These are phyloP conservation scores for Combretum micranthum DNA, from an alignment of 345 rosid genomes.

Conservation along the genomic window DNA sequence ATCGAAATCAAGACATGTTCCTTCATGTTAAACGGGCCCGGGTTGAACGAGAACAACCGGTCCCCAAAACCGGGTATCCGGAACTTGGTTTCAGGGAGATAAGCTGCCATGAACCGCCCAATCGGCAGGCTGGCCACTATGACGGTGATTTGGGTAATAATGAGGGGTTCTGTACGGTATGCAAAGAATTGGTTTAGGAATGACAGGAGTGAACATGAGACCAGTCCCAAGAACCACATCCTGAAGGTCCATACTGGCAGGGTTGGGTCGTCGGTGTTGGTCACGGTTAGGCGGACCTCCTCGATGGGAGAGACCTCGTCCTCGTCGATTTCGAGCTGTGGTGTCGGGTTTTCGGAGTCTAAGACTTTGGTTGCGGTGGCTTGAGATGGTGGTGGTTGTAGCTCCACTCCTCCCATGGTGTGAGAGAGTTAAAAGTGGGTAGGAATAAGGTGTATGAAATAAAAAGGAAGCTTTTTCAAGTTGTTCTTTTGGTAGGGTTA, in stretches of 20 bases:
- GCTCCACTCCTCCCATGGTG: slow-evolving; percentile 26
- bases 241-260: slow-evolving; percentile 87
- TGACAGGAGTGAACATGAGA: slow-evolving; percentile 62
- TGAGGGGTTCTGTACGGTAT: slow-evolving; percentile 75
- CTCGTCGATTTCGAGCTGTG: slow-evolving; percentile 5
- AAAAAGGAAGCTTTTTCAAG: too few species aligned
- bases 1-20: slow-evolving; percentile 78
- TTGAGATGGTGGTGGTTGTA: slow-evolving; percentile 18
- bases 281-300: slow-evolving; percentile 70
- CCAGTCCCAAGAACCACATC: slow-evolving; percentile 73
- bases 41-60: slow-evolving; percentile 54
- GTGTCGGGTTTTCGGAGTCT: slow-evolving; percentile 16
- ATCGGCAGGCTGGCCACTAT: slow-evolving; percentile 72
- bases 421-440: neutral
- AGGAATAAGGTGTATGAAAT: neutral
- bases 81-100: slow-evolving; percentile 51
- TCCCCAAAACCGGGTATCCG: slow-evolving; percentile 52
- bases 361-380: neutral
- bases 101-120: slow-evolving; percentile 61
- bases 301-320: slow-evolving; percentile 71
- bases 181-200: slow-evolving; percentile 81
- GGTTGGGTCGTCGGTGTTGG: slow-evolving; percentile 66
- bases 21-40: slow-evolving; percentile 81
- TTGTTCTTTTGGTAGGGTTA: too few species aligned
- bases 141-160: slow-evolving; percentile 76